These are phyloP conservation scores for Magnolia changhungtana DNA, from an alignment of 164 flowering plant species.

Conservation along the genomic window DNA sequence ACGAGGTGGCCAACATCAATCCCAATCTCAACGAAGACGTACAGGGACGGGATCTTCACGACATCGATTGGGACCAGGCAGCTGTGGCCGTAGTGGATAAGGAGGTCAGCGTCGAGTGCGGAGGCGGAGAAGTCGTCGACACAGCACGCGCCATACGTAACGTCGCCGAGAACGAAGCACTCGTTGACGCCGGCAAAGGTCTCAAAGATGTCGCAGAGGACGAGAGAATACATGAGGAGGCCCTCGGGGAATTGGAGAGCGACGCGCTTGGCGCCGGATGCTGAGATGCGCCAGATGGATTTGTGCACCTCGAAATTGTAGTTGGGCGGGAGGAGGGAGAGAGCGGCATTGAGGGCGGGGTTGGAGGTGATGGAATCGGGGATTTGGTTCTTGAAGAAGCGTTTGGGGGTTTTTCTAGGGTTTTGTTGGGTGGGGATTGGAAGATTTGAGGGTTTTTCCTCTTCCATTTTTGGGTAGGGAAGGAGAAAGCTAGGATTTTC, in stretches of 20 bases:
- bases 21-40: conserved; percentile 82
- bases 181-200: conserved; percentile 54
- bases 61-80: conserved; percentile 77
- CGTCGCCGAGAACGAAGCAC: conserved; percentile 87
- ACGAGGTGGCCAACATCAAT: conserved; percentile 57
- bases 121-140: conserved; percentile 55
- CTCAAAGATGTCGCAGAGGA: conserved; percentile 78
- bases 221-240: conserved; percentile 82
- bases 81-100: conserved; percentile 93
- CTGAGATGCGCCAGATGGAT: conserved; percentile 68
- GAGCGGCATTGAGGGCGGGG: conserved; percentile 67
- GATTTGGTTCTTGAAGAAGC: conserved; percentile 76
- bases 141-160: conserved; percentile 97
- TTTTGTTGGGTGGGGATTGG: conserved; percentile 7
- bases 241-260: conserved; percentile 99
- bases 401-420: conserved; percentile 50
- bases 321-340: conserved; percentile 77
- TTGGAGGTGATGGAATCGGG: conserved; percentile 76
- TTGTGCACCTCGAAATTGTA: conserved; percentile 94
- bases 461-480: background rate
- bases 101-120: conserved; percentile 73
- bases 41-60: conserved; percentile 70
- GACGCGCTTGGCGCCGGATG: conserved; percentile 58
- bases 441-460: background rate
- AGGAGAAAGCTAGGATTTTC: background rate